Evolutionary conservation across 164 flowering plant species (phyloP).

Genomic region (Stephania cephalantha): DNA sequence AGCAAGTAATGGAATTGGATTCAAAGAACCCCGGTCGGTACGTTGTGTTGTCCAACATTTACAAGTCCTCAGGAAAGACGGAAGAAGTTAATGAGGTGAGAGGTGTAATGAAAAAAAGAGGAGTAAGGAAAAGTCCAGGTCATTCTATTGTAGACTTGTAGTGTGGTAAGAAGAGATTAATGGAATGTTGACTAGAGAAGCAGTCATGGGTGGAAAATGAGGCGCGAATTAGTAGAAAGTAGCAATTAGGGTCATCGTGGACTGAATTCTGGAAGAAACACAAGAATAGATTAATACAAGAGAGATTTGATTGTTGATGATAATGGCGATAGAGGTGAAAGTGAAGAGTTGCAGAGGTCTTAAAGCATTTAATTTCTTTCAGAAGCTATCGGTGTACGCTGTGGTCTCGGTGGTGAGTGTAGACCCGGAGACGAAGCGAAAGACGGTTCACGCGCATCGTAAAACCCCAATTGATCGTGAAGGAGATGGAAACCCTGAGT

Average conservation of each 20-base stretch:
- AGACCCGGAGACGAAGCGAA: slow-evolving; percentile 11
- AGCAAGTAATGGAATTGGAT: slow-evolving; percentile 10
- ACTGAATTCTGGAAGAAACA: too few relatives aligned
- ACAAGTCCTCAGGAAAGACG: slow-evolving; percentile 2
- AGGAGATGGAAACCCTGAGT: slow-evolving; percentile 47
- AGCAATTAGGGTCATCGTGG: too few relatives aligned
- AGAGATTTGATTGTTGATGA: too few relatives aligned
- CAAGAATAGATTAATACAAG: too few relatives aligned
- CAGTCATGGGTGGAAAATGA: too few relatives aligned
- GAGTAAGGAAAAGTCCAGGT: slow-evolving; percentile 7
- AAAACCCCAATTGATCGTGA: slow-evolving; percentile 39
- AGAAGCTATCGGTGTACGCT: slow-evolving; percentile 39
- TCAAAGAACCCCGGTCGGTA: slow-evolving; percentile 13
- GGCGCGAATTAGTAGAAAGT: too few relatives aligned
- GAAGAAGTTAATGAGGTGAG: slow-evolving; percentile 11
- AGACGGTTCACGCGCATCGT: slow-evolving; percentile 21
- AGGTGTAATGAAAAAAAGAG: slow-evolving; percentile 8
- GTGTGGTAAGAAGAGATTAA: too few relatives aligned
- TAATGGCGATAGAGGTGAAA: slow-evolving; percentile 27
- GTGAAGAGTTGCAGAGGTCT: slow-evolving; percentile 38
- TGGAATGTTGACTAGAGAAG: too few relatives aligned
- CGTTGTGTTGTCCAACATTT: slow-evolving; percentile 12
- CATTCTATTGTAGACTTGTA: slow-evolving; percentile 8
- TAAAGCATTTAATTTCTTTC: slow-evolving; percentile 54
- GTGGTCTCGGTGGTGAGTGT: slow-evolving; percentile 22